These are phyloP conservation scores for Penicillium fimorum DNA, from an alignment of 495 filamentous ascomycete genomes.

Conservation along the genomic window DNA sequence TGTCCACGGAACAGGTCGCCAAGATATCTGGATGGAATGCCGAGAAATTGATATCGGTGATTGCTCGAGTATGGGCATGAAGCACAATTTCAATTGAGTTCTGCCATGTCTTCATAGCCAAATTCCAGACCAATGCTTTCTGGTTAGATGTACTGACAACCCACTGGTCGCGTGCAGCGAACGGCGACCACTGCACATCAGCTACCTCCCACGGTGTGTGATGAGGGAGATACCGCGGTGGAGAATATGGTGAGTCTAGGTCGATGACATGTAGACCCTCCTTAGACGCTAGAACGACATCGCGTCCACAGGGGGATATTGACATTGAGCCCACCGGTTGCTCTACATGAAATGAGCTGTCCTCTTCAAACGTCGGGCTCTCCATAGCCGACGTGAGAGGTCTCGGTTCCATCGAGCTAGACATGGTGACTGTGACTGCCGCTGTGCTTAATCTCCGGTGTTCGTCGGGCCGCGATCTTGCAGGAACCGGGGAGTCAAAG, in stretches of 20 bases:
- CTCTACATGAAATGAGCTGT: slow-evolving; percentile 80
- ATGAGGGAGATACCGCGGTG: slow-evolving; percentile 81
- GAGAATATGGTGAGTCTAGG: slow-evolving; percentile 85
- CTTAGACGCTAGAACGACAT: slow-evolving; percentile 85
- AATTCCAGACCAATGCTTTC: slow-evolving; percentile 92
- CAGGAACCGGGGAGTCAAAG: slow-evolving; percentile 4
- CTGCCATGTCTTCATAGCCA: slow-evolving; percentile 69
- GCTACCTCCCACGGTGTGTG: slow-evolving; percentile 92
- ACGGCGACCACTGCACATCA: slow-evolving; percentile 98
- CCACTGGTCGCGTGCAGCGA: slow-evolving; percentile 86
- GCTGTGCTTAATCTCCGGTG: slow-evolving; percentile 8
- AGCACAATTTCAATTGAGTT: slow-evolving; percentile 87
- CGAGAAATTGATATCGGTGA: slow-evolving; percentile 96
- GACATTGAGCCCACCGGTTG: slow-evolving; percentile 73
- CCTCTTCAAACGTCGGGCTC: slow-evolving; percentile 81
- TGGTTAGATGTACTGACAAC: slow-evolving; percentile 92
- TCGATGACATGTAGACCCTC: slow-evolving; percentile 91
- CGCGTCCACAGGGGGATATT: slow-evolving; percentile 89
- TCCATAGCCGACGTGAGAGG: slow-evolving; percentile 67
- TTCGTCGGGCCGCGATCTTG: slow-evolving; percentile 18
- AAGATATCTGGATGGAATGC: slow-evolving; percentile 87
- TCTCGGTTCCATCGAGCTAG: slow-evolving; percentile 39
- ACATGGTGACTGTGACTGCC: slow-evolving; percentile 34
- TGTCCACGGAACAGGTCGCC: slow-evolving; percentile 90
- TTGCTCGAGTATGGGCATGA: slow-evolving; percentile 83